Evolutionary conservation across 2,329 filamentous ascomycete genomes (phyloP).

Genomic region (Juglanconis juglandina): DNA sequence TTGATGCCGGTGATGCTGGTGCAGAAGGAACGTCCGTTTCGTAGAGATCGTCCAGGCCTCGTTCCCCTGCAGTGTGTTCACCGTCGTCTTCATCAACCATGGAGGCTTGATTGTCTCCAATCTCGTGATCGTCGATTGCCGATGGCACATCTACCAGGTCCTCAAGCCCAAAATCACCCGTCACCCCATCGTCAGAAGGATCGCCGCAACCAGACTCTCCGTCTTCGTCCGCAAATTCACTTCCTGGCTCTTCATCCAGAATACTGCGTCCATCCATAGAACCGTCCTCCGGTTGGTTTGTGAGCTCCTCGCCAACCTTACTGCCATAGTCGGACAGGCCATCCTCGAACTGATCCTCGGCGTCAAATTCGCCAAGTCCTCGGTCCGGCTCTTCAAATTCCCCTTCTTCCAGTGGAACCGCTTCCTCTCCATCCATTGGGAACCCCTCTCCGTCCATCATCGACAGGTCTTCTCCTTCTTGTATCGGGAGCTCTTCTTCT

Average conservation of each 20-base stretch:
- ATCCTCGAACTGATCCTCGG: neutral
- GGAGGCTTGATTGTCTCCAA: neutral
- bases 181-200: neutral
- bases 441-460: neutral
- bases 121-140: neutral
- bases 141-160: neutral
- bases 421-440: neutral
- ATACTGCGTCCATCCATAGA: neutral
- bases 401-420: neutral
- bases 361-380: neutral
- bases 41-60: slow-evolving; percentile 2
- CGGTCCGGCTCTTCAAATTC: neutral
- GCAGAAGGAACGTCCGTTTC: neutral
- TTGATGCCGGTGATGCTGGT: slow-evolving; percentile 8
- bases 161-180: neutral
- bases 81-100: neutral
- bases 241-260: neutral
- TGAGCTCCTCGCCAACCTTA: neutral
- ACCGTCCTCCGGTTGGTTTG: neutral
- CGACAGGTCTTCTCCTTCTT: too few relatives aligned
- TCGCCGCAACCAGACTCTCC: neutral
- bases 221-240: neutral
- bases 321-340: neutral
- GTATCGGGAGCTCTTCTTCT: neutral
- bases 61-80: neutral